These are phyloP conservation scores for Microdochium nivale DNA, from an alignment of 2,329 filamentous ascomycete genomes.

Conservation along the genomic window DNA sequence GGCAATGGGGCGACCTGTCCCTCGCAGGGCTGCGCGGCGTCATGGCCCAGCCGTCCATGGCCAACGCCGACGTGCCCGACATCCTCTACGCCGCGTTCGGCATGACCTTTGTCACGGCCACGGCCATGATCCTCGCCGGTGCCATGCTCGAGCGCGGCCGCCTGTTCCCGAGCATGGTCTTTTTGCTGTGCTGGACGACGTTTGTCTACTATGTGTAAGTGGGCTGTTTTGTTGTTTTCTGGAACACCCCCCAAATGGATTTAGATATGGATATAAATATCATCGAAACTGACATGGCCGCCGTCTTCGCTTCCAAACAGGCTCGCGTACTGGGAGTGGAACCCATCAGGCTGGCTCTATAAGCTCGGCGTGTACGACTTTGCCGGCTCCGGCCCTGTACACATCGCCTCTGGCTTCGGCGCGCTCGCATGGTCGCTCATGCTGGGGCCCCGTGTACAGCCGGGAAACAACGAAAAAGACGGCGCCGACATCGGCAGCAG, in stretches of 20 bases:
- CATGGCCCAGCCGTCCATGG: slow-evolving; percentile 25
- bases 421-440: slow-evolving; percentile 56
- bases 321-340: slow-evolving; percentile 61
- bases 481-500: background rate
- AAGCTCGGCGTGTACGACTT: slow-evolving; percentile 52
- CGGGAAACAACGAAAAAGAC: background rate
- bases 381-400: slow-evolving; percentile 54
- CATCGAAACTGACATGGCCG: too few relatives aligned
- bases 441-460: slow-evolving; percentile 41
- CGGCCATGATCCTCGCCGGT: slow-evolving; percentile 29
- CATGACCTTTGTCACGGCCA: slow-evolving; percentile 26
- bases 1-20: slow-evolving; percentile 24
- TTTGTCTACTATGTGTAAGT: slow-evolving; percentile 46
- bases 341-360: slow-evolving; percentile 55
- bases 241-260: too few relatives aligned
- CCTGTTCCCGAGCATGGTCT: slow-evolving; percentile 45
- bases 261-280: too few relatives aligned
- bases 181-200: slow-evolving; percentile 54
- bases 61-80: slow-evolving; percentile 25
- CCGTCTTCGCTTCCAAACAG: too few relatives aligned
- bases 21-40: slow-evolving; percentile 24
- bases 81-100: slow-evolving; percentile 28
- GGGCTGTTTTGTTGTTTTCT: background rate
- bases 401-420: slow-evolving; percentile 54
- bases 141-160: slow-evolving; percentile 27